Base-by-base conservation (phyloP, 2,329 filamentous ascomycete species). In the Allantophomopsis lycopodina region DNA sequence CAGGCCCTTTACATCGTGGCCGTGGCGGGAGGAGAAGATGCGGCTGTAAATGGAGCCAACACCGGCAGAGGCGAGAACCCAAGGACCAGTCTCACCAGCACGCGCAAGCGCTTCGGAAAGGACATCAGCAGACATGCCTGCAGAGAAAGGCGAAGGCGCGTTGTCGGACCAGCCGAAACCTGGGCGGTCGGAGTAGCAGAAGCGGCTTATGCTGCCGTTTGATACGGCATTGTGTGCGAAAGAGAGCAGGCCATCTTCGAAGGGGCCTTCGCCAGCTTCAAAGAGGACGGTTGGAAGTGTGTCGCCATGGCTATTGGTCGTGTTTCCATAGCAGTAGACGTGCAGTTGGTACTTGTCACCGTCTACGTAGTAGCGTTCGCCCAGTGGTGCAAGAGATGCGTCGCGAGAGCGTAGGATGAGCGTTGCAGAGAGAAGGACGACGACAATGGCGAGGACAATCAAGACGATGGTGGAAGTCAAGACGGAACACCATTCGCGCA, bases 161-260 rank as follows among this genome's bases (percentile, higher is more conserved):
- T 91, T 89, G 60, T 98, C 91, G 45, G 76, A 76, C 79, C 86
- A 94, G 6, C 73, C 89, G 41, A 89, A 73, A 2, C 91, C 91
- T 1, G 91, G 91, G 16, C 91, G 81, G 56, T 98, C 91, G 56
- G 85, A 88, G 60, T 94, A 95, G 68, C 91, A 98, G 63, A 94
- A 96, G 43, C 89, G 78, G 41, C 69, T 66, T 50, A 98, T 91
- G 35, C 81, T 83, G 32, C 85, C 84, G 51, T 91, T 91, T 46
- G 76, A 68, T 47, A 87, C 66, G 1, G 83, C 78, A 40, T 77
- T 69, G 43, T 87, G 76, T 10, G 86, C 83, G 62, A 94, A 85
- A 40, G 79, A 72, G 62, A 87, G 82, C 40, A 98, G 69, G 6
- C 80, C 76, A 49, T 83, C 66, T 56, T 94, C 87, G 13, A 86